Conservation (phyloP, 2,329 filamentous ascomycete genomes). For the Dothiorella sarmentorum region DNA sequence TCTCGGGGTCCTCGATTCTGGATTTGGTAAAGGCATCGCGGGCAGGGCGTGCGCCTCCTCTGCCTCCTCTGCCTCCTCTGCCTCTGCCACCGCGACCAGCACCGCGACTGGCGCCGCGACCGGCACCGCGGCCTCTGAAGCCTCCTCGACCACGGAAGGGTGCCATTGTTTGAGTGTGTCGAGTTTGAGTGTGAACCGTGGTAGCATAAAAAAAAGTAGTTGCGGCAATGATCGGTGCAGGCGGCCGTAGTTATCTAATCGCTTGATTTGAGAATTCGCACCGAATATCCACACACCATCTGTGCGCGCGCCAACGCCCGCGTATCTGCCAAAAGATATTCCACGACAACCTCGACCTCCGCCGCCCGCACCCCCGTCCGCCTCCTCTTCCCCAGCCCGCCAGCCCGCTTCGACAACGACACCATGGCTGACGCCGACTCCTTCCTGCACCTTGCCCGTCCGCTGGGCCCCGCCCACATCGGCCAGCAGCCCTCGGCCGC, state of each 20-base stretch:
- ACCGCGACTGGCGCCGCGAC: no score
- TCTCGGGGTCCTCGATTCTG: constrained; percentile 22
- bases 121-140: constrained; percentile 23
- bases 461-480: constrained; percentile 75
- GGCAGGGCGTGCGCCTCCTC: not conserved
- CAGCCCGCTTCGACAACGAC: constrained; percentile 26
- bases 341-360: constrained; percentile 10
- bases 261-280: constrained; percentile 16
- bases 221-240: not conserved
- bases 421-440: constrained; percentile 81
- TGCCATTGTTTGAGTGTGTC: not conserved
- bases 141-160: constrained; percentile 28
- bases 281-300: constrained; percentile 17
- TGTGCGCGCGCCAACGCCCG: constrained; percentile 18
- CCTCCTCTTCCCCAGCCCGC: constrained; percentile 6
- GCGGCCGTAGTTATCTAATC: constrained; percentile 19
- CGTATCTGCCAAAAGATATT: constrained; percentile 18
- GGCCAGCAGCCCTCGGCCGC: constrained; percentile 81
- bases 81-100: no score
- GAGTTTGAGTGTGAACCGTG: not conserved
- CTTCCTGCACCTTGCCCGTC: constrained; percentile 92
- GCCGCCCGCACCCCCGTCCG: not conserved
- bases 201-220: not conserved
- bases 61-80: no score
- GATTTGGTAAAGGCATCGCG: constrained; percentile 14